phyloP scores from a whole-genome alignment of 345 rosid genomes.

The Draba incana region DNA sequence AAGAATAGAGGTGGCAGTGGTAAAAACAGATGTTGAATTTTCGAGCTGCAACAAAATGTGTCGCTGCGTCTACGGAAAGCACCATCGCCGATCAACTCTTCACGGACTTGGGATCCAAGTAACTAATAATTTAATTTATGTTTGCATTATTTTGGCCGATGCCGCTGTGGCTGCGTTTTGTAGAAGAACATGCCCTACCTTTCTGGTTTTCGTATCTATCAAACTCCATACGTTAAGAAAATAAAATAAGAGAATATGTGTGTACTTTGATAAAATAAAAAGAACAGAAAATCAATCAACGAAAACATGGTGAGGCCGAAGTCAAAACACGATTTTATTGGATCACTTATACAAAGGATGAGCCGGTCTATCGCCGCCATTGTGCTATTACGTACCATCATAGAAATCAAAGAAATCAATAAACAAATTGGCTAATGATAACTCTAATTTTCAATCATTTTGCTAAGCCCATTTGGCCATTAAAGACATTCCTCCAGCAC shows the following conservation, averaged over 20 bases:
- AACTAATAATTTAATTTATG: too few relatives aligned
- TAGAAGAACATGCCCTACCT: too few relatives aligned
- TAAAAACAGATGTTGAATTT: too few relatives aligned
- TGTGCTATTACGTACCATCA: not conserved
- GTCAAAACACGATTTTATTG: constrained; percentile 1
- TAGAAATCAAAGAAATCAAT: not conserved
- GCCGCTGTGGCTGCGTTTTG: too few relatives aligned
- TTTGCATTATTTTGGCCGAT: too few relatives aligned
- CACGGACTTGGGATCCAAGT: too few relatives aligned
- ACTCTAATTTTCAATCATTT: not conserved
- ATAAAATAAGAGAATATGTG: not conserved
- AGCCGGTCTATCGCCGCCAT: not conserved
- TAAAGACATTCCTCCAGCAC: constrained; percentile 48
- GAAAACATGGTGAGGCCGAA: not conserved
- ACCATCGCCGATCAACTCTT: too few relatives aligned
- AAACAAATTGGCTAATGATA: not conserved
- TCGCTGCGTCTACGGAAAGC: too few relatives aligned
- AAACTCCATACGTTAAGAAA: too few relatives aligned
- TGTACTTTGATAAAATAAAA: not conserved
- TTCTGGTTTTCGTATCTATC: too few relatives aligned
- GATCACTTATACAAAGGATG: constrained; percentile 14
- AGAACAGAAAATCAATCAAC: not conserved
- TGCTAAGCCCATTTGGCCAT: constrained; percentile 53
- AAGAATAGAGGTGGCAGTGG: too few relatives aligned
- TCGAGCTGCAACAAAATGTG: too few relatives aligned